These are phyloP conservation scores for Infundibulicybe gibba DNA, from an alignment of 768 basidiomycete species.

Conservation along the genomic window DNA sequence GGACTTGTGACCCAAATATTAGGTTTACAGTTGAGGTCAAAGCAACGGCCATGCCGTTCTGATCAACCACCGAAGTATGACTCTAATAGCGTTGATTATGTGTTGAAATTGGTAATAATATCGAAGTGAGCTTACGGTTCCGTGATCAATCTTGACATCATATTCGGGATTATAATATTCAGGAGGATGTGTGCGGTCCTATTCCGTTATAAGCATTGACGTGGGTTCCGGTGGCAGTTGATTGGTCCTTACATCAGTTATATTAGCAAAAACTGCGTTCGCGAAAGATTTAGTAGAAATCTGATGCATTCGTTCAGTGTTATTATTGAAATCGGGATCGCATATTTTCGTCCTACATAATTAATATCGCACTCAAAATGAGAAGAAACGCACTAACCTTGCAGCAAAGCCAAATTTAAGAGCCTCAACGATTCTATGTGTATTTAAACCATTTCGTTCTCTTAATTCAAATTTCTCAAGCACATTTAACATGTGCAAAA, in stretches of 20 bases:
- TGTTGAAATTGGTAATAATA: background rate
- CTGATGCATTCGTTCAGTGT: conserved; percentile 50
- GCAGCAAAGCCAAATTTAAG: conserved; percentile 70
- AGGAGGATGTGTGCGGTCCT: conserved; percentile 80
- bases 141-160: conserved; percentile 78
- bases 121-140: conserved; percentile 56
- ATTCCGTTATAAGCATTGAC: background rate
- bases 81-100: conserved; percentile 42
- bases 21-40: conserved; percentile 89
- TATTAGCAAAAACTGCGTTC: conserved; percentile 52
- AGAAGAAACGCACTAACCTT: conserved; percentile 24
- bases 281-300: conserved; percentile 73
- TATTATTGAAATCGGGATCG: conserved; percentile 69
- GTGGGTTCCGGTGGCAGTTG: conserved; percentile 1
- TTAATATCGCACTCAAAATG: too few species aligned
- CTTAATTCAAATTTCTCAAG: conserved; percentile 68
- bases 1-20: conserved; percentile 84
- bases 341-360: conserved; percentile 69
- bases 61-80: conserved; percentile 81
- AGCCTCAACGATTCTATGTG: conserved; percentile 80
- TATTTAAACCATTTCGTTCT: conserved; percentile 57
- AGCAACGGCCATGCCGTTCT: conserved; percentile 81
- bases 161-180: conserved; percentile 84
- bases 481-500: conserved; percentile 89
- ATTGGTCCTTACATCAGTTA: conserved; percentile 66